Percentiles rank a stretch among this genome's conserved stretches.
phyloP scores from a whole-genome alignment of 345 rosid genomes.

The Mallotus nudiflorus region DNA sequence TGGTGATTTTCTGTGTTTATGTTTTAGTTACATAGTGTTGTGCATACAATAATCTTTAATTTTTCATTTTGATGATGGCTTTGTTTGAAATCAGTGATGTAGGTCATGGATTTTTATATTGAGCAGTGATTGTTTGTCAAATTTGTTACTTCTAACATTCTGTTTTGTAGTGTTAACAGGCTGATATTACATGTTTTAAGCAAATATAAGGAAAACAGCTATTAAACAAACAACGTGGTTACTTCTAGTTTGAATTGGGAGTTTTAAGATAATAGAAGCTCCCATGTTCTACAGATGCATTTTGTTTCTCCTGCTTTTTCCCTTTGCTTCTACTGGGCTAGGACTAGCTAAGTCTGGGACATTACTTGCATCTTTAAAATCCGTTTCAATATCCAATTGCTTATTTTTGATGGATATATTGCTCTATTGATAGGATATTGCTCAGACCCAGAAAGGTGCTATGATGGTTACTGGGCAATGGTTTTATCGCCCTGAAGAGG shows the following conservation, averaged over 20 bases:
- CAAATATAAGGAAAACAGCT: not conserved
- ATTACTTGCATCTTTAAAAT: too few relatives aligned
- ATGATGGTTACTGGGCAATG: slow-evolving; percentile 93
- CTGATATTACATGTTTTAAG: too few relatives aligned
- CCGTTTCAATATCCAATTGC: too few relatives aligned
- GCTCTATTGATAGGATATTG: slow-evolving; percentile 58
- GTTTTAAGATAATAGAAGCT: not conserved
- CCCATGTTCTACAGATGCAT: not conserved
- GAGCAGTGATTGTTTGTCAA: not conserved
- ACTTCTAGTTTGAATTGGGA: not conserved
- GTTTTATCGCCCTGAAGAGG: slow-evolving; percentile 99
- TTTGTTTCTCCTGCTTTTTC: not conserved
- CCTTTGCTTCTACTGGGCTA: not conserved
- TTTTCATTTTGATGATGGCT: not conserved
- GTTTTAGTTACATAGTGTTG: not conserved
- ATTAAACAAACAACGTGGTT: not conserved
- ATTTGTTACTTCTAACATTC: not conserved
- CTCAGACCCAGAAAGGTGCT: slow-evolving; percentile 56
- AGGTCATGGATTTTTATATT: not conserved
- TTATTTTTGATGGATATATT: slow-evolving; percentile 16
- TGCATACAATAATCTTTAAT: not conserved
- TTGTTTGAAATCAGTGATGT: not conserved
- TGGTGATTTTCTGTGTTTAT: not conserved
- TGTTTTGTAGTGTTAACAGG: not conserved
- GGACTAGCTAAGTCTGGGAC: not conserved